These are phyloP conservation scores for Cyclaneusma minus DNA, from an alignment of 2,329 filamentous ascomycete species.

Conservation along the genomic window DNA sequence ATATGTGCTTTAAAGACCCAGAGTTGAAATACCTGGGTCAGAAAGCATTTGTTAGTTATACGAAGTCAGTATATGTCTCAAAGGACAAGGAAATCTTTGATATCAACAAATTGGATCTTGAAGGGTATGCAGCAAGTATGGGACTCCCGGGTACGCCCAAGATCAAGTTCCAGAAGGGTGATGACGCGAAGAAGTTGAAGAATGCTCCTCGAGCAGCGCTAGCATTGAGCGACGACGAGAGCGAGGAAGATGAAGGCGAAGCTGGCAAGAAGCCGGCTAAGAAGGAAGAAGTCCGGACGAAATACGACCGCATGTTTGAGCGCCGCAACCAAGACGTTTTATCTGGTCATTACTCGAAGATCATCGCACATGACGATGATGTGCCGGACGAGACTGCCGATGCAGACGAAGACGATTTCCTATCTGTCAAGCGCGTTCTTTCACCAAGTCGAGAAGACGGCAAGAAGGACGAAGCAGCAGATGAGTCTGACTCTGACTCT, in stretches of 20 bases:
- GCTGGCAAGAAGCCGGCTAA: slow-evolving; percentile 38
- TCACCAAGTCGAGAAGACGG: slow-evolving; percentile 57
- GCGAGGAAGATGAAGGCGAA: slow-evolving; percentile 38
- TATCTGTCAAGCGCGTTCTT: slow-evolving; percentile 79
- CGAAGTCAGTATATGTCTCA: slow-evolving; percentile 71
- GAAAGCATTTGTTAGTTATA: slow-evolving; percentile 88
- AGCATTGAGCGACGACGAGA: slow-evolving; percentile 43
- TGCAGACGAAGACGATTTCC: slow-evolving; percentile 63
- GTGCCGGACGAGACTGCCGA: slow-evolving; percentile 28
- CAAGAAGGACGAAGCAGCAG: slow-evolving; percentile 27
- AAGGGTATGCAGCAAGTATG: slow-evolving; percentile 71
- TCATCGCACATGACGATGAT: slow-evolving; percentile 49
- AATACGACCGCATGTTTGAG: slow-evolving; percentile 97
- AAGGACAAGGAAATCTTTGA: slow-evolving; percentile 88
- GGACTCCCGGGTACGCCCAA: slow-evolving; percentile 83
- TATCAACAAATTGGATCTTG: slow-evolving; percentile 65
- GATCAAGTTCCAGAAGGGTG: slow-evolving; percentile 85
- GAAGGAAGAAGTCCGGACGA: slow-evolving; percentile 68
- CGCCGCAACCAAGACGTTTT: slow-evolving; percentile 89
- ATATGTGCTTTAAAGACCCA: slow-evolving; percentile 89
- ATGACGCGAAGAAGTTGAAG: slow-evolving; percentile 75
- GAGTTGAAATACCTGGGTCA: slow-evolving; percentile 90
- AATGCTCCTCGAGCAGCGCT: slow-evolving; percentile 61
- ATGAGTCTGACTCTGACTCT: slow-evolving; percentile 23
- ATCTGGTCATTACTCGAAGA: slow-evolving; percentile 82